These are phyloP conservation scores for Terfezia boudieri DNA, from an alignment of 495 filamentous ascomycete genomes.

Conservation along the genomic window DNA sequence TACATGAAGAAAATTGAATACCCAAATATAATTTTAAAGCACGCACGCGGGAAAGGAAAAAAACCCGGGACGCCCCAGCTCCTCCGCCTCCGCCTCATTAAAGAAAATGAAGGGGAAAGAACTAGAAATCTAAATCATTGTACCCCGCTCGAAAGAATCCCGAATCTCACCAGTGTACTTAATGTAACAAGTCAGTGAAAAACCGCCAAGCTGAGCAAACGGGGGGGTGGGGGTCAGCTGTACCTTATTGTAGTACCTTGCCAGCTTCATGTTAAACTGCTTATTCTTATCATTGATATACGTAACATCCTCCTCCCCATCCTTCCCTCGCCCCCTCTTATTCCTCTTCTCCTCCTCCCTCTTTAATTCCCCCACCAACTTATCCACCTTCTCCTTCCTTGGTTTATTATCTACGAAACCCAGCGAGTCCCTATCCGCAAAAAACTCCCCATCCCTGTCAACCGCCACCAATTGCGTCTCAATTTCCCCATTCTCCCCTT, in stretches of 20 bases:
- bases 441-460: conserved; percentile 75
- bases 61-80: no score
- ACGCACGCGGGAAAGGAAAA: no score
- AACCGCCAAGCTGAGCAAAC: background rate
- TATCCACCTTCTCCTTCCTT: conserved; percentile 71
- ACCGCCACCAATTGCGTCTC: conserved; percentile 45
- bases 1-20: no score
- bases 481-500: conserved; percentile 70
- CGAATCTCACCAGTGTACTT: conserved; percentile 89
- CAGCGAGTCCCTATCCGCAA: conserved; percentile 60
- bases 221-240: conserved; percentile 5
- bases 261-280: conserved; percentile 94
- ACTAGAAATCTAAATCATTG: conserved; percentile 39
- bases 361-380: conserved; percentile 60
- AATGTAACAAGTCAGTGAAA: conserved; percentile 18
- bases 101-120: no score
- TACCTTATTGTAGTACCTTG: conserved; percentile 89
- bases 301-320: conserved; percentile 67
- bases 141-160: conserved; percentile 93
- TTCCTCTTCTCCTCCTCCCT: conserved; percentile 72
- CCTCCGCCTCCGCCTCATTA: no score
- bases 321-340: conserved; percentile 61
- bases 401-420: conserved; percentile 71
- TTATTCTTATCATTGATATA: conserved; percentile 99
- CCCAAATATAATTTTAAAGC: no score